A percentile compares a stretch with the other conserved stretches of the same genome.
Conservation (phyloP, 495 filamentous ascomycete genomes). For the Aspergillus hancockii region DNA sequence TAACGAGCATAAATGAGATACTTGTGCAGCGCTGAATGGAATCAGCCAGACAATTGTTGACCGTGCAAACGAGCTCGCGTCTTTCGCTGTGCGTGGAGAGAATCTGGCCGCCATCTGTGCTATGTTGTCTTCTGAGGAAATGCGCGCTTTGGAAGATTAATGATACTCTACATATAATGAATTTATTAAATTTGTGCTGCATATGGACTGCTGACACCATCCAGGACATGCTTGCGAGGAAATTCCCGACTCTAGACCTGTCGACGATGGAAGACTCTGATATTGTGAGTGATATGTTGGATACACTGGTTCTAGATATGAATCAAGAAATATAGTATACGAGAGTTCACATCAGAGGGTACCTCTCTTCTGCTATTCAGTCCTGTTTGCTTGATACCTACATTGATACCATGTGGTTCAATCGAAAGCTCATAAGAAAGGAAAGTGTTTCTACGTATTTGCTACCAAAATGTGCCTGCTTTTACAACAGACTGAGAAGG, state of each 20-base stretch:
- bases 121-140: conserved; percentile 59
- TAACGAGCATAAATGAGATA: conserved; percentile 19
- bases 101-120: conserved; percentile 73
- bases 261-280: conserved; percentile 11
- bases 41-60: conserved; percentile 70
- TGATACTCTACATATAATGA: background rate
- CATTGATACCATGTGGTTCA: background rate
- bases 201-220: conserved; percentile 4
- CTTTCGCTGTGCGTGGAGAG: conserved; percentile 69
- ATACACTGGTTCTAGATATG: conserved; percentile 23
- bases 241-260: conserved; percentile 35
- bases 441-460: background rate
- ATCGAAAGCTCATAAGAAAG: background rate
- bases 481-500: background rate
- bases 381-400: background rate
- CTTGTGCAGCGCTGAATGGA: conserved; percentile 82
- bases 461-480: background rate
- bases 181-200: background rate
- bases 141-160: conserved; percentile 54
- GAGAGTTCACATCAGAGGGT: background rate
- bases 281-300: conserved; percentile 21
- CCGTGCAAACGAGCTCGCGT: conserved; percentile 74
- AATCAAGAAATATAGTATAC: conserved; percentile 1
- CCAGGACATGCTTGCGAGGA: conserved; percentile 38
- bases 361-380: background rate